Base-by-base conservation (phyloP, 352 stramenopile species). In the Globisporangium iwayamae region DNA sequence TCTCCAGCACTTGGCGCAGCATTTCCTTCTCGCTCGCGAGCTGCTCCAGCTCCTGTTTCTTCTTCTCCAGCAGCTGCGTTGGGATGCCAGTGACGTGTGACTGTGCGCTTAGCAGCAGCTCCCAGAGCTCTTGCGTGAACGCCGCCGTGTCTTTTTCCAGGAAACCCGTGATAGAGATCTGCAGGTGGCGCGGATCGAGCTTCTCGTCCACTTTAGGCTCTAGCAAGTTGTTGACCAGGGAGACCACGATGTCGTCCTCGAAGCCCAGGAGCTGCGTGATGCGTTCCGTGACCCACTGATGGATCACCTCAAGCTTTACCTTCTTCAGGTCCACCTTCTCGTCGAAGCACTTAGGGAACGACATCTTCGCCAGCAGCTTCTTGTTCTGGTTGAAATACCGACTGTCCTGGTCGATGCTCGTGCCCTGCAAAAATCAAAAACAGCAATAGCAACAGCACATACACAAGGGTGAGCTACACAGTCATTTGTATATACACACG, bases 121-220 rank as follows among this genome's bases (percentile, higher is more conserved):
- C 77, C 92, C 92, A 98, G 18, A 98, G 80, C 71, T 98, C 92
- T 50, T 96, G 68, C 65, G 87, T 91, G 74, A 97, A 98, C 30
- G 60, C 36, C 3, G 73, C 67, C 20, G 89, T 79, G 55, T 97
- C 81, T 59, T 96, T 97, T 60, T 95, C 89, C n/a, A 98, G 63
- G 67, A 98, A 98, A 11, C 87, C 91, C 43, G 89, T 97, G 59
- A 97, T 70, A 41, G 89, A 80, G 60, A 98, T 55, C 71, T 98
- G 92, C 63, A 98, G 69, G 62, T 94, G 74, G 22, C 89, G 86
- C 28, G 92, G 90, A 60, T 97, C 86, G 45, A 93, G 67, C 9
- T 59, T 66, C 68, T 90, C 84, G 67, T 87, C 75, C 55, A 88
- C 83, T 51, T 85, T 83, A 2, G 84, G 76, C 68, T 95, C 84